Evolutionary conservation across 2,329 filamentous ascomycete genomes (phyloP), one percentile per base, ranked within the genome.

Genomic region (Alternaria conjuncta): DNA sequence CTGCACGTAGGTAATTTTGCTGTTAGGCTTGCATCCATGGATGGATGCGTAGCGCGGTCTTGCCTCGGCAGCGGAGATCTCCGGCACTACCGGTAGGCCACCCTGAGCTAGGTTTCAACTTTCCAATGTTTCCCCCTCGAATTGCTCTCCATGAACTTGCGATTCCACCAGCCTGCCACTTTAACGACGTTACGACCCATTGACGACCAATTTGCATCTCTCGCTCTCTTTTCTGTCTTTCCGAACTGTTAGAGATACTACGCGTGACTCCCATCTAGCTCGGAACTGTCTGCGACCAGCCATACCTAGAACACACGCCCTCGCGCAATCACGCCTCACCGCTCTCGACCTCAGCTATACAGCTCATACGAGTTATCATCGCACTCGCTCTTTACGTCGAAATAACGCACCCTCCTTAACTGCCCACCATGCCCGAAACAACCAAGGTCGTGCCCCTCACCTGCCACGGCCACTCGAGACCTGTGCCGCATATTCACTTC

Each of bases 401-500:
- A 47, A 28, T 26, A 12, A 1, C 36, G 51, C 47, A 54, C 44
- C 43, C 47, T 46, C 57, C 50, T 50, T 47, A 57, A 62, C 46
- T 54, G 25, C 62, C 13, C 62, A 75, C 45, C 15, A 77, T 77
- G 75, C 75, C 75, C 20, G 81, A 82, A 51, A 81, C 83, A 25
- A 84, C 82, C 54, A 85, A 85, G 73, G 93, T 94, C 61, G 93
- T 97, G 58, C 94, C 94, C 60, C 83, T 97, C 79, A 97, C 94
- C 70, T 97, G 94, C 81, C 94, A 97, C 81, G 94, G 94, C 67
- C 94, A 97, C 81, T 97, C 94, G 56, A 89, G 94, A 63, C 94
- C 94, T 1, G 94, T 97, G 57, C 93, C 94, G 7, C 94, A 97
- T 80, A 88, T 97, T 75, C 92, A 89, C 80, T 97, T 97, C 82